Base-by-base conservation (phyloP, 202 grass and related monocot species). In the Eragrostis tef region DNA sequence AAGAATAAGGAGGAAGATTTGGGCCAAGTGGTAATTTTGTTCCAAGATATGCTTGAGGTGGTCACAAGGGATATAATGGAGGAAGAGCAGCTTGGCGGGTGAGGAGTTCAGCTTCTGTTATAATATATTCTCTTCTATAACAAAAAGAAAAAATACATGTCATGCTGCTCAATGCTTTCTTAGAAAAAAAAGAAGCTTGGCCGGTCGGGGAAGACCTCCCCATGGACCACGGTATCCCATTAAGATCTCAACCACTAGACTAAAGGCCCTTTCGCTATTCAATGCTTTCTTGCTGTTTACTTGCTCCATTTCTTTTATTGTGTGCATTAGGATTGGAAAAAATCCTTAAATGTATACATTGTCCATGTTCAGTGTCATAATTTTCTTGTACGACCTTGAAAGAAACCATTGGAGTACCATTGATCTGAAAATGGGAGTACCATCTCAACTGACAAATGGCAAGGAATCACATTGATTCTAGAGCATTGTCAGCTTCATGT, bases 11-110 rank as follows among this genome's bases (percentile, higher is more conserved):
- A 90, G 68, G 92, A 91, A 51, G 96, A 93, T 63, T 73, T 86
- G 74, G 87, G 77, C 43, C 88, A 93, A 75, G 92, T 99, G 9
- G 91, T 93, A 56, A 93, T 99, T 91, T 86, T 95, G 79, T 99
- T 99, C 50, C 96, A 95, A 90, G 96, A 99, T 88, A 99, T 99
- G 96, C 93, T 90, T 90, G 96, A 99, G 87, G 96, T 99, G 70
- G 90, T 98, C 41, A 98, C 92, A 76, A 91, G 90, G 72, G 96
- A 93, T 90, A 95, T 99, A 81, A 93, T 99, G 89, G 92, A 94
- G 68, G 96, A 95, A 22, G 92, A 93, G 47, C 73, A 89, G 62
- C 81, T 91, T 3, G 21, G 74, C 67, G 77, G 87, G 96, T 99
- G 85, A 86, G 86, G 41, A 68, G 46, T 41, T 73, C 84, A 81